These are phyloP conservation scores for Myrica gale DNA, from an alignment of 306 rosid genomes.

Conservation along the genomic window DNA sequence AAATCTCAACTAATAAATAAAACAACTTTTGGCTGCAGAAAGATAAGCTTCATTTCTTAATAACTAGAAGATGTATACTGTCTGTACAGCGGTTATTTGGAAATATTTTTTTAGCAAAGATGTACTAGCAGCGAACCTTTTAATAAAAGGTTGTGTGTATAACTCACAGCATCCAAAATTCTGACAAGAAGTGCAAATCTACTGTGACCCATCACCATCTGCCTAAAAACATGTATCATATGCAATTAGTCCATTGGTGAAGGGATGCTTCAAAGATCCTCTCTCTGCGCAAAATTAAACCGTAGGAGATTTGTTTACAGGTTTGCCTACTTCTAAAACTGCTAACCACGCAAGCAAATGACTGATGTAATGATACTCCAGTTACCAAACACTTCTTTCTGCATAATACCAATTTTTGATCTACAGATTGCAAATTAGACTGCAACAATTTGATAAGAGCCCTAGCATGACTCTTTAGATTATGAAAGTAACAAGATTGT, in stretches of 20 bases:
- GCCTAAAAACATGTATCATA: no score
- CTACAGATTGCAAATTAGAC: no score
- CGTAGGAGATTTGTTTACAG: not conserved
- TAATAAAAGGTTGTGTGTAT: not conserved
- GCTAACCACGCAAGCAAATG: not conserved
- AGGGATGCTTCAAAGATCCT: no score
- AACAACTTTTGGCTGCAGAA: not conserved
- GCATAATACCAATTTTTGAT: not conserved
- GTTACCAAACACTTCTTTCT: not conserved
- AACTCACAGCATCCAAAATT: not conserved
- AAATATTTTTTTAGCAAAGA: not conserved
- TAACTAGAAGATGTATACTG: not conserved
- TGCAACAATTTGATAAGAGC: not conserved
- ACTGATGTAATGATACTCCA: not conserved
- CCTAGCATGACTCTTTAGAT: not conserved
- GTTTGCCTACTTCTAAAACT: not conserved
- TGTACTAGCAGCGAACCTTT: not conserved
- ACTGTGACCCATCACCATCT: not conserved
- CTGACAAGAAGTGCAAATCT: not conserved
- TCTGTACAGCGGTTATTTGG: not conserved
- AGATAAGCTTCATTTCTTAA: not conserved
- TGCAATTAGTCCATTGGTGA: not conserved
- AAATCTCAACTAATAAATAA: no score
- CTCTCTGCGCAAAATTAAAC: no score
- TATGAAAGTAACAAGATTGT: not conserved